phyloP scores from a whole-genome alignment of 208 protist species.

The Tritrichomonas foetus region DNA sequence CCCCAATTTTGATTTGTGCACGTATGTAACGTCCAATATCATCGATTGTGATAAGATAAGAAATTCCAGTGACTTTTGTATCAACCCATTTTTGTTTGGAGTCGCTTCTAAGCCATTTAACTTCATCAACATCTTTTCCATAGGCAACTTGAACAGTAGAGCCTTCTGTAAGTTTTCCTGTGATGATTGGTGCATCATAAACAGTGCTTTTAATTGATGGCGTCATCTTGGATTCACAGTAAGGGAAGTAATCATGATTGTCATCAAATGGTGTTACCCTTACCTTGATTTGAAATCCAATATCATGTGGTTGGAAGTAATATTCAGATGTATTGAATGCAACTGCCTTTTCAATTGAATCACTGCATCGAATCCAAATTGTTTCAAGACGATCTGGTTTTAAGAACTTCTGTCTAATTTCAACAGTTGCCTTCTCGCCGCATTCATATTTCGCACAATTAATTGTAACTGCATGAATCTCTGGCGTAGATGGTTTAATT shows the following conservation, averaged over 20 bases:
- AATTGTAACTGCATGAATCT: not conserved
- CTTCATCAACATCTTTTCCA: not conserved
- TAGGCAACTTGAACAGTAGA: not conserved
- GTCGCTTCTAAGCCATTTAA: not conserved
- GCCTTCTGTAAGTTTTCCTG: not conserved
- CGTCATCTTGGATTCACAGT: not conserved
- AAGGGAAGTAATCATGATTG: not conserved
- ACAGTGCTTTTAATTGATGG: not conserved
- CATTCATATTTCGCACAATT: not conserved
- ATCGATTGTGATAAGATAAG: not conserved
- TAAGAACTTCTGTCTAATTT: not conserved
- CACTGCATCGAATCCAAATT: not conserved
- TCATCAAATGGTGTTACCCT: not conserved
- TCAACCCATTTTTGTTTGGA: not conserved
- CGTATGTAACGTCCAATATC: not conserved
- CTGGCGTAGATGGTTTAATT: not conserved
- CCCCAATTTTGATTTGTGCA: not conserved
- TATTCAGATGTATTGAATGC: not conserved
- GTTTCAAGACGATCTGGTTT: not conserved
- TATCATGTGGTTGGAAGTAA: not conserved
- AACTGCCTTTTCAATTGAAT: not conserved
- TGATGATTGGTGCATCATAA: not conserved
- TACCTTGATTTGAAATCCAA: not conserved
- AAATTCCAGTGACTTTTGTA: not conserved
- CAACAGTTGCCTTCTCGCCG: not conserved